phyloP scores from a whole-genome alignment of 139 green algal genomes.

The Chlorella sp. region DNA sequence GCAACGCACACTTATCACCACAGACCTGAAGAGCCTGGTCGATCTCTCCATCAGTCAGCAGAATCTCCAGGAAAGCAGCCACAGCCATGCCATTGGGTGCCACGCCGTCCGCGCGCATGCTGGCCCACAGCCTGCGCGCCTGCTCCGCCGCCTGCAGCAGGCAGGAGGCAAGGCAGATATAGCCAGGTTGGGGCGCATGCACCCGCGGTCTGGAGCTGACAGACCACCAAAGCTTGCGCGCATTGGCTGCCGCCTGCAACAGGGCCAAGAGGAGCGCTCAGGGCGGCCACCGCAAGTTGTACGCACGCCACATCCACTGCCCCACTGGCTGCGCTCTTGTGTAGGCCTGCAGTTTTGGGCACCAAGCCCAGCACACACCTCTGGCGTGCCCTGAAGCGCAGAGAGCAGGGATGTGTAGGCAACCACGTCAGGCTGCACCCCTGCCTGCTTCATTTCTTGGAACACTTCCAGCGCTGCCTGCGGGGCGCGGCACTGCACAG shows the following conservation, averaged over 20 bases:
- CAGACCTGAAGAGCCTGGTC: slow-evolving; percentile 25
- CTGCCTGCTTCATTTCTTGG: background rate
- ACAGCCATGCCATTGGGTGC: slow-evolving; percentile 24
- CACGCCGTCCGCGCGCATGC: slow-evolving; percentile 18
- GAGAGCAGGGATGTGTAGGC: slow-evolving; percentile 33
- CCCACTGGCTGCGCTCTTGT: too few relatives aligned
- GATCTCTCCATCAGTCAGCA: slow-evolving; percentile 23
- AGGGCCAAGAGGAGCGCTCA: too few relatives aligned
- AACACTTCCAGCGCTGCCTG: slow-evolving; percentile 1
- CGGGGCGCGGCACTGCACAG: slow-evolving; percentile 22
- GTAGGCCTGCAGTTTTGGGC: too few relatives aligned
- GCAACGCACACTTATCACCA: background rate
- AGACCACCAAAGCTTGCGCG: too few relatives aligned
- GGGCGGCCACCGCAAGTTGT: too few relatives aligned
- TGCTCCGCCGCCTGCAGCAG: background rate
- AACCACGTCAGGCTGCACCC: slow-evolving; percentile 24
- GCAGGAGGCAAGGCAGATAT: too few relatives aligned
- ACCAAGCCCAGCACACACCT: background rate
- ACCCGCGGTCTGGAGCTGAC: too few relatives aligned
- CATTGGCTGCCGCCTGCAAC: background rate
- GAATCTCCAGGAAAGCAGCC: slow-evolving; percentile 24
- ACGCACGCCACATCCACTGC: too few relatives aligned
- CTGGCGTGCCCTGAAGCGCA: slow-evolving; percentile 13
- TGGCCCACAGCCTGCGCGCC: slow-evolving; percentile 10
- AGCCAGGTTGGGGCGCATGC: too few relatives aligned